Conservation (phyloP, 192 early-diverging fungal genomes). For the Podila clonocystis region DNA sequence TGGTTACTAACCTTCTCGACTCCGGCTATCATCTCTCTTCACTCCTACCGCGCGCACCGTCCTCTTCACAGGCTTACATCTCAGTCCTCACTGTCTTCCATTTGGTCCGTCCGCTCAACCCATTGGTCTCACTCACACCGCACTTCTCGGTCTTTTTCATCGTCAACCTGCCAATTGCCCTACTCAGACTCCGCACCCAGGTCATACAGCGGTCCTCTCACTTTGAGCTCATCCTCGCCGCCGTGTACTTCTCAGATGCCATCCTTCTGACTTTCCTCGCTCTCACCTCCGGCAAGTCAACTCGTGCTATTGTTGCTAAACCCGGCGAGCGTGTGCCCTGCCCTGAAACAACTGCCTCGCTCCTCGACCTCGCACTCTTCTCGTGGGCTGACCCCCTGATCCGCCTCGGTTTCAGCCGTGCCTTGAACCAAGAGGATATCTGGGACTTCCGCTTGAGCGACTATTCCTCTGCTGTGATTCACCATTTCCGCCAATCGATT, state of each 20-base stretch:
- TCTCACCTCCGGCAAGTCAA: constrained; percentile 31
- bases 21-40: neutral
- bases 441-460: constrained; percentile 50
- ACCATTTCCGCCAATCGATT: constrained; percentile 50
- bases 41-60: neutral
- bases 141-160: constrained; percentile 45
- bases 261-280: constrained; percentile 27
- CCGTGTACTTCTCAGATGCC: constrained; percentile 43
- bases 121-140: constrained; percentile 41
- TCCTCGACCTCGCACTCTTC: constrained; percentile 29
- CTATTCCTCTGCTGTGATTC: constrained; percentile 47
- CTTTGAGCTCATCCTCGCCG: constrained; percentile 28
- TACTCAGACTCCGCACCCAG: constrained; percentile 44
- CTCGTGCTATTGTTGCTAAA: constrained; percentile 23
- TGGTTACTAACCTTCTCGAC: neutral
- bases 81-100: constrained; percentile 29
- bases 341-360: constrained; percentile 31
- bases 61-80: constrained; percentile 21
- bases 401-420: constrained; percentile 19
- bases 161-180: constrained; percentile 41
- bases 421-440: constrained; percentile 39
- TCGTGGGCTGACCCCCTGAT: constrained; percentile 46
- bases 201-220: constrained; percentile 30
- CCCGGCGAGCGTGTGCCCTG: constrained; percentile 38
- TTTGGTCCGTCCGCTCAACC: constrained; percentile 43